Evolutionary conservation across 345 rosid genomes (phyloP).

Genomic region (Populus alba): DNA sequence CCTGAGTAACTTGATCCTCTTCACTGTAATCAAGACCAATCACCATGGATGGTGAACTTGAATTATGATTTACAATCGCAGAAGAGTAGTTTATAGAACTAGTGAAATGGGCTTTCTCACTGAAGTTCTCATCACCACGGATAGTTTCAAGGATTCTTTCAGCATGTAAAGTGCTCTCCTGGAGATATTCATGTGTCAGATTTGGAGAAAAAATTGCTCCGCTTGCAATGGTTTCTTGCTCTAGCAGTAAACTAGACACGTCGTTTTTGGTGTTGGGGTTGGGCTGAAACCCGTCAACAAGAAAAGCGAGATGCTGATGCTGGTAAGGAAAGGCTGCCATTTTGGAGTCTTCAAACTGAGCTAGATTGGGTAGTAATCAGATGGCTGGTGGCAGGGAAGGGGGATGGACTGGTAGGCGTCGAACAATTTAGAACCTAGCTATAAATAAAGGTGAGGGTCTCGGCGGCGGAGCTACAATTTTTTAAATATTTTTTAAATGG

Average conservation of each 20-base stretch:
- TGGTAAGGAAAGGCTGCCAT: slow-evolving; percentile 8
- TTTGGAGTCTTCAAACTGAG: background rate
- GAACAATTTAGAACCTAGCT: background rate
- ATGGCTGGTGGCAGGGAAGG: background rate
- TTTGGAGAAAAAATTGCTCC: background rate
- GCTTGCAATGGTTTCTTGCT: background rate
- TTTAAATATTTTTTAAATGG: too few relatives aligned
- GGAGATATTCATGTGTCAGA: background rate
- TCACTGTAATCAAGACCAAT: background rate
- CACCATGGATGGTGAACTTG: background rate
- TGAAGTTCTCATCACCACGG: background rate
- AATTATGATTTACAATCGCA: background rate
- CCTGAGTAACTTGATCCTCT: background rate
- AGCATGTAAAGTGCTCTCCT: background rate
- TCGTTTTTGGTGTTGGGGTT: background rate
- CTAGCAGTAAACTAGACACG: too few relatives aligned
- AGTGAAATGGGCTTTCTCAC: background rate
- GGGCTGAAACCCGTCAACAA: background rate
- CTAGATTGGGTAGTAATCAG: background rate
- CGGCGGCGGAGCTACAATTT: too few relatives aligned
- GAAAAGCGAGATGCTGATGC: background rate
- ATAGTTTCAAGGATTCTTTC: background rate
- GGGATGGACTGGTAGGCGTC: background rate
- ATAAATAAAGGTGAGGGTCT: background rate
- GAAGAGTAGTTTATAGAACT: background rate